Percentiles rank a stretch among this genome's conserved stretches.
Evolutionary conservation across 2,329 filamentous ascomycete species (phyloP).

Genomic region (Aspergillus tanneri): DNA sequence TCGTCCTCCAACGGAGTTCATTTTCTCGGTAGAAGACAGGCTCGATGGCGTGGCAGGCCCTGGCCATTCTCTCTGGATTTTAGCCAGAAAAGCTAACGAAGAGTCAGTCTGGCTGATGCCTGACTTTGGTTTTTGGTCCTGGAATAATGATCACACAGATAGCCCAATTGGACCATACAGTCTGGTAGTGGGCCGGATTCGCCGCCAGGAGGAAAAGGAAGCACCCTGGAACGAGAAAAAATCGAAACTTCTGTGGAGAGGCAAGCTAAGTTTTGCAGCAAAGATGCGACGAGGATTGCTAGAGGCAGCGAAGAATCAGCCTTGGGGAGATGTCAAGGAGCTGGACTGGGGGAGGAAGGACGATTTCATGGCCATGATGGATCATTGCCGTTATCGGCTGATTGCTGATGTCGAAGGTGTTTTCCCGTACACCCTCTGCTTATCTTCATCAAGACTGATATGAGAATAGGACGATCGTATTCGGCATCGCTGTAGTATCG

Average conservation of each 20-base stretch:
- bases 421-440: neutral
- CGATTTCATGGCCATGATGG: slow-evolving; percentile 50
- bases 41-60: slow-evolving; percentile 39
- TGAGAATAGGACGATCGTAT: slow-evolving; percentile 41
- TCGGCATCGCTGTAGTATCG: slow-evolving; percentile 53
- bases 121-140: slow-evolving; percentile 51
- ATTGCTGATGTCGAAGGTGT: slow-evolving; percentile 52
- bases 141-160: slow-evolving; percentile 31
- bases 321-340: slow-evolving; percentile 45
- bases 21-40: slow-evolving; percentile 37
- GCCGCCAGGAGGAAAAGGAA: slow-evolving; percentile 6
- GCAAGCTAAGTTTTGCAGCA: slow-evolving; percentile 36
- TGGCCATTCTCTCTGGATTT: slow-evolving; percentile 39
- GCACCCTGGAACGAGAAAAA: slow-evolving; percentile 31
- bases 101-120: slow-evolving; percentile 48
- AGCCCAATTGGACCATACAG: slow-evolving; percentile 25
- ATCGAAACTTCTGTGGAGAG: slow-evolving; percentile 46
- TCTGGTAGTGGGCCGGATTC: slow-evolving; percentile 22
- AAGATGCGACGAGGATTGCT: slow-evolving; percentile 36
- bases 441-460: neutral
- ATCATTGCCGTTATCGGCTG: slow-evolving; percentile 54
- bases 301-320: slow-evolving; percentile 31
- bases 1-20: slow-evolving; percentile 46
- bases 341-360: slow-evolving; percentile 39
- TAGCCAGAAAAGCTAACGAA: slow-evolving; percentile 33